phyloP scores from a whole-genome alignment of 768 basidiomycete species.

The Favolaschia claudopus region DNA sequence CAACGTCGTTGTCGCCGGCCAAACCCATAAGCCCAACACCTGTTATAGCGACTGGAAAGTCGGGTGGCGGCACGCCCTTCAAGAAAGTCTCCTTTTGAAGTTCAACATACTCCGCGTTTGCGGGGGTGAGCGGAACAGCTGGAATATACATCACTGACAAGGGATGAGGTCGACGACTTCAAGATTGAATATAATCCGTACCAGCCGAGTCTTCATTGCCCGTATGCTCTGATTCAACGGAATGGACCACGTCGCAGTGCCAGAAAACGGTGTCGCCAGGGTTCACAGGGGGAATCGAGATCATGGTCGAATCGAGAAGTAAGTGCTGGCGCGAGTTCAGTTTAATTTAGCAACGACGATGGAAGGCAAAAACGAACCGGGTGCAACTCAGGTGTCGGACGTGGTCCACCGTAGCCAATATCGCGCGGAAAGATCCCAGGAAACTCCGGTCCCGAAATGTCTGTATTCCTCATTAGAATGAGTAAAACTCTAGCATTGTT shows the following conservation, averaged over 20 bases:
- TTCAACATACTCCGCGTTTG: constrained; percentile 67
- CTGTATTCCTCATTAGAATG: constrained; percentile 32
- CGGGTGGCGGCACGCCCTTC: constrained; percentile 68
- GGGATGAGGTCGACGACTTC: constrained; percentile 38
- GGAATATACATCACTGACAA: constrained; percentile 79
- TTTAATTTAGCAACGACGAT: constrained; percentile 42
- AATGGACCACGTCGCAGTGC: constrained; percentile 55
- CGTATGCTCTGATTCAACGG: constrained; percentile 46
- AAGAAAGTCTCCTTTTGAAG: constrained; percentile 71
- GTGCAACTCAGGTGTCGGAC: constrained; percentile 47
- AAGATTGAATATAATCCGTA: too few relatives aligned
- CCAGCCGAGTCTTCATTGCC: constrained; percentile 56
- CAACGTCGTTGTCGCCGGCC: constrained; percentile 44
- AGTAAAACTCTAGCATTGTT: neutral
- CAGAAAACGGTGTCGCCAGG: constrained; percentile 77
- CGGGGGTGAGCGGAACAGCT: constrained; percentile 69
- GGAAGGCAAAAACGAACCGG: constrained; percentile 38
- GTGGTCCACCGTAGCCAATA: constrained; percentile 39
- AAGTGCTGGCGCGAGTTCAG: constrained; percentile 51
- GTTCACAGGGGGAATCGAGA: constrained; percentile 63
- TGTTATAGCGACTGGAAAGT: constrained; percentile 61
- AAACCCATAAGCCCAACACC: constrained; percentile 47
- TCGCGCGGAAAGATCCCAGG: constrained; percentile 43
- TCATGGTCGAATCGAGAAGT: constrained; percentile 62
- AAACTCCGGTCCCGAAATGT: constrained; percentile 50